Base-by-base conservation (phyloP, 2,329 filamentous ascomycete species). In the Trichoderma polysporum region DNA sequence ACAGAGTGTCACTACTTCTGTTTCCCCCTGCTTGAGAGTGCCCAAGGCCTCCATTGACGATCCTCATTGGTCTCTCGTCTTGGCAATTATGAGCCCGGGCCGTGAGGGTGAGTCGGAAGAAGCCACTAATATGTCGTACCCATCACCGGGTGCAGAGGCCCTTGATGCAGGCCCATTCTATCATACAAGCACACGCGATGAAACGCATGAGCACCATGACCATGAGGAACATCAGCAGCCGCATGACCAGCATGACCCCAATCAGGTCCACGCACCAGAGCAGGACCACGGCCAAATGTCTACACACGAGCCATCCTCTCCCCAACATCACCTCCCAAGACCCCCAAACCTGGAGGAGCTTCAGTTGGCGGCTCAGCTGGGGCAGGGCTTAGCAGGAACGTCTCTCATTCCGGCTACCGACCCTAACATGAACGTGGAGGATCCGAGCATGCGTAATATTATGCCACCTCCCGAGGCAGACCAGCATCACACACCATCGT, bases 291-390 rank as follows among this genome's bases (percentile, higher is more conserved):
- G 75, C n/a, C 74, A 77, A 33, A 68, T 69, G 39, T 73, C 77
- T 31, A 68, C 71, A 19, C 76, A 76, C 37, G 79, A 81, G 10
- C 71, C 78, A 3, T 74, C 78, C 15, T 73, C 78, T 17, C 75
- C 80, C 22, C 80, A 80, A 52, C 81, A 82, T 31, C 80, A 83
- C 54, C 72, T 77, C 12, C 72, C 78, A 15, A 79, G 79, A 13
- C 77, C 81, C 2, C 77, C 82, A 39, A 86, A 83, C 66, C 79
- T 82, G 5, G 85, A 86, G 70, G 85, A 88, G 76, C 79, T 88
- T 49, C 85, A 86, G 74, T 78, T 88, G 45, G 85, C 85, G 15
- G 85, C 86, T 10, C 86, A 87, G 72, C 76, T 88, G 49, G 85
- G 84, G 56, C 84, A 86, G 68, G 84, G 81, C 50, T 77, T 88